These are phyloP conservation scores for Kluyveromyces siamensis DNA, from an alignment of 805 yeast species.

Conservation along the genomic window DNA sequence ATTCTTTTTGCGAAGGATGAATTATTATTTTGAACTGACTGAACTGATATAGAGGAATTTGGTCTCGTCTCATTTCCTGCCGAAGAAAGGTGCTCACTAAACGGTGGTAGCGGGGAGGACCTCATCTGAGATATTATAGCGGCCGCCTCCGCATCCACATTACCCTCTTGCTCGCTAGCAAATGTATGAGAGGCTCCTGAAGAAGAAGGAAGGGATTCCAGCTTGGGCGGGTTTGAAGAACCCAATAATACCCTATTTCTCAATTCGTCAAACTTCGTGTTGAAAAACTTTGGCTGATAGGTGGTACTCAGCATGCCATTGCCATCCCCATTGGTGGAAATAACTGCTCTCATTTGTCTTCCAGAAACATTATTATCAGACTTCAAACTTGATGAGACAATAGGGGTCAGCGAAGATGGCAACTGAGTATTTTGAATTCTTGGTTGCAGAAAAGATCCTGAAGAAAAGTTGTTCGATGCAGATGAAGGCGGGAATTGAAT, in stretches of 20 bases:
- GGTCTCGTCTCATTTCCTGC: slow-evolving; percentile 16
- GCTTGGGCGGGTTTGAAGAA: slow-evolving; percentile 11
- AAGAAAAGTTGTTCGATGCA: slow-evolving; percentile 1
- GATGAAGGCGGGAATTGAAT: slow-evolving; percentile 1
- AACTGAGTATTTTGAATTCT: neutral
- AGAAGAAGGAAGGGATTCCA: slow-evolving; percentile 8
- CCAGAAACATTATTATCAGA: slow-evolving; percentile 7
- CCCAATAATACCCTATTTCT: slow-evolving; percentile 20
- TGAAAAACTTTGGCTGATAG: slow-evolving; percentile 21
- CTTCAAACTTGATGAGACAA: neutral
- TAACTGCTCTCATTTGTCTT: neutral
- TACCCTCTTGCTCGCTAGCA: slow-evolving; percentile 8
- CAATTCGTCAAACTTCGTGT: slow-evolving; percentile 25
- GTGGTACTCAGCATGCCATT: slow-evolving; percentile 13
- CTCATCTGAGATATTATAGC: slow-evolving; percentile 27
- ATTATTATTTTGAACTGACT: neutral
- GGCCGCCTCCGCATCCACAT: slow-evolving; percentile 24
- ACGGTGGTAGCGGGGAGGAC: slow-evolving; percentile 25
- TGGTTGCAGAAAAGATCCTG: slow-evolving; percentile 2
- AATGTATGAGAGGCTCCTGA: slow-evolving; percentile 1
- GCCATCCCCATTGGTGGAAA: neutral
- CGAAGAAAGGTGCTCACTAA: slow-evolving; percentile 7
- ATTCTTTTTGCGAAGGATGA: slow-evolving; percentile 8
- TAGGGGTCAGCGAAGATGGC: neutral
- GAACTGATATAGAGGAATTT: slow-evolving; percentile 14